Evolutionary conservation across 768 basidiomycete species (phyloP).

Genomic region (Auricularia sp.): DNA sequence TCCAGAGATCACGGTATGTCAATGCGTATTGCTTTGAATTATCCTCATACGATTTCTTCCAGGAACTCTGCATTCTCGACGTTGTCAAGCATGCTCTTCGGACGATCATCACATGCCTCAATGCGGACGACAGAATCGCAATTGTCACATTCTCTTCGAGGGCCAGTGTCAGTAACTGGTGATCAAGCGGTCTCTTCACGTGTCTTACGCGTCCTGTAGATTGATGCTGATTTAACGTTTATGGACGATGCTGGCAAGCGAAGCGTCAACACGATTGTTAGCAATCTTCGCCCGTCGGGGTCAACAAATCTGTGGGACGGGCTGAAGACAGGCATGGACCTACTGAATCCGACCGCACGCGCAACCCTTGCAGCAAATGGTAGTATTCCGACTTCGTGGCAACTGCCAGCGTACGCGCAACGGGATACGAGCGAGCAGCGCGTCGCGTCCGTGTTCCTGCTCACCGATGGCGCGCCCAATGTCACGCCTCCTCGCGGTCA

Average conservation of each 20-base stretch:
- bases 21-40: background rate
- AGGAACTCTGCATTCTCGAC: slow-evolving; percentile 6
- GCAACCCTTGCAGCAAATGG: background rate
- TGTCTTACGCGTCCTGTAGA: background rate
- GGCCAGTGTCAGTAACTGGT: slow-evolving; percentile 4
- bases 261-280: slow-evolving; percentile 3
- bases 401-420: background rate
- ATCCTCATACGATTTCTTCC: background rate
- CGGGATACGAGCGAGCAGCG: slow-evolving; percentile 1
- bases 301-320: slow-evolving; percentile 13
- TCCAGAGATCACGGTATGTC: background rate
- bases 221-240: slow-evolving; percentile 7
- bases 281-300: slow-evolving; percentile 4
- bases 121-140: slow-evolving; percentile 9
- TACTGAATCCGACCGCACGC: slow-evolving; percentile 5
- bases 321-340: slow-evolving; percentile 11
- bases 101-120: slow-evolving; percentile 8
- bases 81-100: slow-evolving; percentile 11
- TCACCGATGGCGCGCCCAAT: slow-evolving; percentile 12
- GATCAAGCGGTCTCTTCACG: too few species aligned
- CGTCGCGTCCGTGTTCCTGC: slow-evolving; percentile 10
- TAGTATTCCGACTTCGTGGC: background rate
- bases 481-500: slow-evolving; percentile 12
- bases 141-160: slow-evolving; percentile 8
- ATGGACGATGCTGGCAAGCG: slow-evolving; percentile 8